Evolutionary conservation across 2,329 filamentous ascomycete species (phyloP).

Genomic region (Aspergillus sclerotialis): DNA sequence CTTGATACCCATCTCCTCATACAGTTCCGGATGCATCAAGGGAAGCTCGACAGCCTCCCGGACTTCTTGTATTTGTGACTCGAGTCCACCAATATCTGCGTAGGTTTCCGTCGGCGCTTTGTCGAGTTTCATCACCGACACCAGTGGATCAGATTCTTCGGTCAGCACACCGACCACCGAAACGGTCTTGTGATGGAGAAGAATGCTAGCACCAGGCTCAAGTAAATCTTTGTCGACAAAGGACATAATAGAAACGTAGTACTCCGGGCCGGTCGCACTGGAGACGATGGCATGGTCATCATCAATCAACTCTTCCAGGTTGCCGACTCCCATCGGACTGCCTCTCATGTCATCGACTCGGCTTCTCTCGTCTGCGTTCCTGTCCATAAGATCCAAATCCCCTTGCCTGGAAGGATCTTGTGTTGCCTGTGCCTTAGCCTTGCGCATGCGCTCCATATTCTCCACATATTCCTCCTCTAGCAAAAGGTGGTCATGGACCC

Average conservation of each 20-base stretch:
- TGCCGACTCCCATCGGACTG: conserved; percentile 97
- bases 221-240: conserved; percentile 98
- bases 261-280: conserved; percentile 93
- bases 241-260: conserved; percentile 99
- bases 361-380: conserved; percentile 88
- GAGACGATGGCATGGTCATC: conserved; percentile 99
- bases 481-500: conserved; percentile 93
- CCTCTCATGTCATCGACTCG: conserved; percentile 98
- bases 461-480: conserved; percentile 98
- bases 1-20: conserved; percentile 99
- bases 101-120: conserved; percentile 98
- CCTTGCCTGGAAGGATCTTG: conserved; percentile 49
- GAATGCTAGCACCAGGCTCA: conserved; percentile 89
- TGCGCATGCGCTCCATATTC: conserved; percentile 93
- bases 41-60: conserved; percentile 94
- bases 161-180: conserved; percentile 96
- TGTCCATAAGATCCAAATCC: conserved; percentile 71
- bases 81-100: conserved; percentile 94
- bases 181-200: conserved; percentile 95
- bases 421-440: conserved; percentile 68
- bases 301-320: conserved; percentile 96
- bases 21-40: conserved; percentile 88
- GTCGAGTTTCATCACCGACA: conserved; percentile 98
- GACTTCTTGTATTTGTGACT: conserved; percentile 94
- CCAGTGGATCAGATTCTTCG: conserved; percentile 89